Conservation (phyloP, 306 rosid genomes). For the Vigna reflexopilosa region DNA sequence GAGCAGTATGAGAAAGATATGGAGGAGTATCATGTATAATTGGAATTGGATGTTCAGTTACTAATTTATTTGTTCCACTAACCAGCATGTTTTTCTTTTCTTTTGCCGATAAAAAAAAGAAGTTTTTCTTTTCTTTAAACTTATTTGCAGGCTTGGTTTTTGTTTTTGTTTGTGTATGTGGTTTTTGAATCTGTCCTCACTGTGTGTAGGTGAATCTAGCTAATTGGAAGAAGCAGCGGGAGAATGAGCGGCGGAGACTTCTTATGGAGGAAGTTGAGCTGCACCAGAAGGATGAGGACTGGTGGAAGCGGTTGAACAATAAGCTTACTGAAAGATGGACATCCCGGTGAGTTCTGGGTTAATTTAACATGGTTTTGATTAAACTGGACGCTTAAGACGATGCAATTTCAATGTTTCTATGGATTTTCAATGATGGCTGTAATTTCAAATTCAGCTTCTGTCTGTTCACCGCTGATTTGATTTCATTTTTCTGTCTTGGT, state of each 20-base stretch:
- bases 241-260: slow-evolving; percentile 73
- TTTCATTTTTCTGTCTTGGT: neutral
- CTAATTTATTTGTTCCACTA: neutral
- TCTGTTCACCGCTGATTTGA: slow-evolving; percentile 9
- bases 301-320: slow-evolving; percentile 55
- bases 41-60: neutral
- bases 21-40: slow-evolving; percentile 82
- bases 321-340: slow-evolving; percentile 67
- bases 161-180: neutral
- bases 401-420: neutral
- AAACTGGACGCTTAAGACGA: neutral
- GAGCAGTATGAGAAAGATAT: slow-evolving; percentile 86
- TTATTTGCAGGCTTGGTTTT: neutral
- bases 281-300: slow-evolving; percentile 63
- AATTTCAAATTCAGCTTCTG: slow-evolving; percentile 2
- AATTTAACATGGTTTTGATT: slow-evolving; percentile 32
- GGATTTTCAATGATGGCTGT: neutral
- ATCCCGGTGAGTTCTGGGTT: slow-evolving; percentile 55
- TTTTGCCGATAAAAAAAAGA: neutral
- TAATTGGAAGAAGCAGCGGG: slow-evolving; percentile 76
- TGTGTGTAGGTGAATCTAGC: slow-evolving; percentile 66
- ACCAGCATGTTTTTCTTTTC: neutral
- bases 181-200: neutral
- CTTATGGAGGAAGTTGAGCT: slow-evolving; percentile 77
- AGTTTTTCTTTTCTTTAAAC: neutral